phyloP scores from a whole-genome alignment of 805 yeast genomes.

The Teunomyces tritomae region DNA sequence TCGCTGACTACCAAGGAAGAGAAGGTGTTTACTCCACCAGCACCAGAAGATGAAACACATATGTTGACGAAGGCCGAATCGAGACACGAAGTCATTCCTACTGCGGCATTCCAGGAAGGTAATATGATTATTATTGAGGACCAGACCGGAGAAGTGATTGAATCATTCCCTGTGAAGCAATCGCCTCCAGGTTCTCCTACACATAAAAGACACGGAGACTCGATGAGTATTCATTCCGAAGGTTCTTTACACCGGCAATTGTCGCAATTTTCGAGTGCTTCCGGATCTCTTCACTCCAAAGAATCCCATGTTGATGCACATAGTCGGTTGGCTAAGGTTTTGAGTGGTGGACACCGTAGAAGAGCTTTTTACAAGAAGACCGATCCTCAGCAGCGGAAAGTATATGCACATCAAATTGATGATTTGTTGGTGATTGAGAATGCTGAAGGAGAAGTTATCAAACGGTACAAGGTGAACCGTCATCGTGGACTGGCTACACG shows the following conservation, averaged over 20 bases:
- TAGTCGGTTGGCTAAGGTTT: constrained; percentile 2
- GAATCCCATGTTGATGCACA: constrained; percentile 2
- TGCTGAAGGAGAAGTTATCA: constrained; percentile 85
- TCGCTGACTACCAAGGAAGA: background rate
- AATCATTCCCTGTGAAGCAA: constrained; percentile 40
- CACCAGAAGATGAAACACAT: background rate
- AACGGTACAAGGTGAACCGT: constrained; percentile 72
- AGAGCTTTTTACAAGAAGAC: constrained; percentile 28
- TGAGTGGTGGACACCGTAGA: constrained; percentile 13
- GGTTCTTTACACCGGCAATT: constrained; percentile 37
- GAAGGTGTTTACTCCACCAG: background rate
- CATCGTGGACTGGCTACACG: constrained; percentile 27
- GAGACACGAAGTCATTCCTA: constrained; percentile 17
- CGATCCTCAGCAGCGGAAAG: constrained; percentile 36
- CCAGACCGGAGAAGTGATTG: constrained; percentile 76
- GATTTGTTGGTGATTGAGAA: constrained; percentile 81
- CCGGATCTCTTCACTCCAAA: constrained; percentile 17
- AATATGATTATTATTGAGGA: constrained; percentile 72
- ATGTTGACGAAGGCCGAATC: constrained; percentile 5
- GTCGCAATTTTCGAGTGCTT: constrained; percentile 32
- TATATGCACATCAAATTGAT: constrained; percentile 76
- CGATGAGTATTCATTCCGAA: constrained; percentile 38
- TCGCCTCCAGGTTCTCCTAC: background rate
- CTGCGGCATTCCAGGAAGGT: constrained; percentile 62
- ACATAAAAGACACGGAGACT: background rate